phyloP scores from a whole-genome alignment of 139 green algal species.

The Picochlorum sp. region DNA sequence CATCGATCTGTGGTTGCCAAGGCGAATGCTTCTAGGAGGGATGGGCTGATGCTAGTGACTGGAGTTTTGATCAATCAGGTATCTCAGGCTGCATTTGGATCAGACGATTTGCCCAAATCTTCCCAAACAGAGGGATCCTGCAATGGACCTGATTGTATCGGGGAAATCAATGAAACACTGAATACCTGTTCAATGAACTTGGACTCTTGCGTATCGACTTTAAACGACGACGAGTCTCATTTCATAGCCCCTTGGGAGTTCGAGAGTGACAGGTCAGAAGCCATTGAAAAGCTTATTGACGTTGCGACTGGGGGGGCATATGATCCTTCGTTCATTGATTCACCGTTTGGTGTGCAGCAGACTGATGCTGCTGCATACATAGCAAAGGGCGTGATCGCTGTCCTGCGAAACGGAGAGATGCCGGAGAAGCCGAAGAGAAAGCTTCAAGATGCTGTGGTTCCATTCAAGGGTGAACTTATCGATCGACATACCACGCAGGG shows the following conservation, averaged over 20 bases:
- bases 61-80: no score
- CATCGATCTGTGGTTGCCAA: no score
- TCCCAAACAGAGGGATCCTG: slow-evolving; percentile 7
- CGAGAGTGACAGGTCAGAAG: slow-evolving; percentile 3
- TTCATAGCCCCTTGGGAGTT: slow-evolving; percentile 45
- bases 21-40: no score
- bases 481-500: slow-evolving; percentile 28
- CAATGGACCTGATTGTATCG: slow-evolving; percentile 46
- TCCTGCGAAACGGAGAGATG: slow-evolving; percentile 14
- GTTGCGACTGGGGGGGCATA: slow-evolving; percentile 26
- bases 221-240: slow-evolving; percentile 52
- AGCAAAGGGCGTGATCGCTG: slow-evolving; percentile 17
- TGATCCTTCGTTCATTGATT: neutral
- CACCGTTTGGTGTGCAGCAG: slow-evolving; percentile 14
- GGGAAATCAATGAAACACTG: slow-evolving; percentile 44
- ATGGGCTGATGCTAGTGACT: no score
- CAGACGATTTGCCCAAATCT: no score
- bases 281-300: slow-evolving; percentile 21
- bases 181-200: slow-evolving; percentile 39
- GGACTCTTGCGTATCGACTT: slow-evolving; percentile 33
- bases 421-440: slow-evolving; percentile 17
- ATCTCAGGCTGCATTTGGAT: no score
- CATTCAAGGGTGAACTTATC: slow-evolving; percentile 17
- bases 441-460: neutral
- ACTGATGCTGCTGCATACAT: slow-evolving; percentile 32